Evolutionary conservation across 768 basidiomycete genomes (phyloP).

Genomic region (Boletus vermiculosoides): DNA sequence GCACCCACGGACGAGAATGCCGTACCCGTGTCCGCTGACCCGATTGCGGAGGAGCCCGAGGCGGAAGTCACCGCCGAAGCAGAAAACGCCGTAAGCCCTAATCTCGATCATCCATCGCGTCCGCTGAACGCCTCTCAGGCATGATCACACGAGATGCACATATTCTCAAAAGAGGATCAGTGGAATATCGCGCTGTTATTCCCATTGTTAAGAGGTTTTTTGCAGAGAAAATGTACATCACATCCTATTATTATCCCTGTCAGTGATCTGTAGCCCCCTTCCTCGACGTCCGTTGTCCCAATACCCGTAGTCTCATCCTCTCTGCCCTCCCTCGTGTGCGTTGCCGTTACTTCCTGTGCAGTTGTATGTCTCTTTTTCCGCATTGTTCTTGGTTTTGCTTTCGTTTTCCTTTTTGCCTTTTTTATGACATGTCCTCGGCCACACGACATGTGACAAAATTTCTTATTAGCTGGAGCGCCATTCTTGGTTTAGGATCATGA

Average conservation of each 20-base stretch:
- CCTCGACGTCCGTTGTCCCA: constrained; percentile 5
- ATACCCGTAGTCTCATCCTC: constrained; percentile 17
- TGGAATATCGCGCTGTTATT: constrained; percentile 16
- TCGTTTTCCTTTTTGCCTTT: constrained; percentile 7
- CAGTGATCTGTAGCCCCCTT: constrained; percentile 27
- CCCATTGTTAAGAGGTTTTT: constrained; percentile 14
- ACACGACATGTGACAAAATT: constrained; percentile 10
- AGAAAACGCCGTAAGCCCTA: constrained; percentile 29
- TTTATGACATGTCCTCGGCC: constrained; percentile 12
- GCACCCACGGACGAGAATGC: constrained; percentile 39
- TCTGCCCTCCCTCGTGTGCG: constrained; percentile 1
- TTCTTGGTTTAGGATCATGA: constrained; percentile 7
- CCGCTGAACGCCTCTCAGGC: constrained; percentile 10
- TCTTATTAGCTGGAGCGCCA: constrained; percentile 14
- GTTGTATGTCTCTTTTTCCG: constrained; percentile 17
- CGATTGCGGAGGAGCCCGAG: constrained; percentile 59
- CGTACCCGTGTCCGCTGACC: constrained; percentile 38
- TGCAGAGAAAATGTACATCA: constrained; percentile 35
- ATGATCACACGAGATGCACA: constrained; percentile 19
- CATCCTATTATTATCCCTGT: constrained; percentile 34
- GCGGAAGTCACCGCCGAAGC: constrained; percentile 41
- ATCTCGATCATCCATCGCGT: constrained; percentile 1
- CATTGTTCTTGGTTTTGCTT: constrained; percentile 28
- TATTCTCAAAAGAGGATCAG: constrained; percentile 11
- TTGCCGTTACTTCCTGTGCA: constrained; percentile 20